phyloP scores from a whole-genome alignment of 331 rosid genomes.

The Ulmus americana region DNA sequence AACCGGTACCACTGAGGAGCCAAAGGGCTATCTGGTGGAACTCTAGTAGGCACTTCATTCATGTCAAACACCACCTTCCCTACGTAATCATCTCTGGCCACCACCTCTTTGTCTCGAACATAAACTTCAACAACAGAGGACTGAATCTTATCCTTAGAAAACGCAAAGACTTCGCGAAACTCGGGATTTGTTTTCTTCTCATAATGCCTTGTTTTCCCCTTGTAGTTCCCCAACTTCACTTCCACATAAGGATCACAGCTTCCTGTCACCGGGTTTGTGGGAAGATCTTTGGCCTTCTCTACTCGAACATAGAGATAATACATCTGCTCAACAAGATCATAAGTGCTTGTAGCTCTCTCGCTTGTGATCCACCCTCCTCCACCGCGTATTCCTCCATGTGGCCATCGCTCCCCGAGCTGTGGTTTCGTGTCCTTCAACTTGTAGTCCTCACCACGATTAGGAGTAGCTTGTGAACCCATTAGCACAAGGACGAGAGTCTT shows the following conservation, averaged over 20 bases:
- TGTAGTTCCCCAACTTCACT: conserved; percentile 71
- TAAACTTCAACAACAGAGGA: conserved; percentile 46
- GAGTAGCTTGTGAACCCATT: conserved; percentile 44
- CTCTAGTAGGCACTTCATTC: conserved; percentile 73
- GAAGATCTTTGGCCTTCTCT: conserved; percentile 65
- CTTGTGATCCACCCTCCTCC: conserved; percentile 69
- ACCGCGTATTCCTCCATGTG: conserved; percentile 55
- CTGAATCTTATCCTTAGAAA: conserved; percentile 57
- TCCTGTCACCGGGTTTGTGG: conserved; percentile 47
- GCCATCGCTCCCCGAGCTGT: conserved; percentile 74
- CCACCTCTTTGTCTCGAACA: conserved; percentile 47
- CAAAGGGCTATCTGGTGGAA: conserved; percentile 78
- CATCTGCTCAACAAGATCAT: conserved; percentile 79
- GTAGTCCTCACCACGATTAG: conserved; percentile 54
- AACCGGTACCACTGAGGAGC: conserved; percentile 79
- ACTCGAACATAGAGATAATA: conserved; percentile 63
- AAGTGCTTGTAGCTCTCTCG: conserved; percentile 70
- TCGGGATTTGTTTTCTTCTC: conserved; percentile 63
- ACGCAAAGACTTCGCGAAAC: conserved; percentile 70
- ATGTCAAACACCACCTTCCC: conserved; percentile 65
- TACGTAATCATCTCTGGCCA: conserved; percentile 53
- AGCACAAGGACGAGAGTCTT: conserved; percentile 1
- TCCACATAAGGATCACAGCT: conserved; percentile 61
- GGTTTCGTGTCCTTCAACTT: conserved; percentile 74
- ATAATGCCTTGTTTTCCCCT: conserved; percentile 59